phyloP scores from a whole-genome alignment of 768 basidiomycete species.

The Panaeolus cyanescens region DNA sequence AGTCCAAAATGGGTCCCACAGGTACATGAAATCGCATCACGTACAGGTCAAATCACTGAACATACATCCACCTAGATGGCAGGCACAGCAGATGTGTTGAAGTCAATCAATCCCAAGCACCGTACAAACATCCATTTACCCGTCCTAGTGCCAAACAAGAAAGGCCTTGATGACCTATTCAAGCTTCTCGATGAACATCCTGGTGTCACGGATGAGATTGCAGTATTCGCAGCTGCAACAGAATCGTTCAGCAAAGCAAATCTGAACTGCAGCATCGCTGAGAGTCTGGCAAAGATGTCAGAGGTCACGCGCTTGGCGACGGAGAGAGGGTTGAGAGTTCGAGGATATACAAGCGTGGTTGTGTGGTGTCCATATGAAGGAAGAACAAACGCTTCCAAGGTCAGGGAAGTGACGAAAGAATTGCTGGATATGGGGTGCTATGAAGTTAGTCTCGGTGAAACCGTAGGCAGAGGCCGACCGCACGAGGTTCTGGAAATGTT shows the following conservation, averaged over 20 bases:
- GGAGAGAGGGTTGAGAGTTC: constrained; percentile 65
- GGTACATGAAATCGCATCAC: constrained; percentile 39
- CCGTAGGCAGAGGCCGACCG: constrained; percentile 85
- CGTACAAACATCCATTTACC: constrained; percentile 65
- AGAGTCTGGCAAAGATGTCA: constrained; percentile 66
- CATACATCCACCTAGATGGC: constrained; percentile 63
- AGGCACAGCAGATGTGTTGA: constrained; percentile 77
- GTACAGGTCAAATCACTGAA: background rate
- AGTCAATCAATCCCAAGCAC: constrained; percentile 44
- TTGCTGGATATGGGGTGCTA: constrained; percentile 92
- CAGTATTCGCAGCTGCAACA: constrained; percentile 88
- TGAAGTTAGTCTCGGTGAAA: constrained; percentile 91
- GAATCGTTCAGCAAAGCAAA: constrained; percentile 87
- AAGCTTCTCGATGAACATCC: constrained; percentile 48
- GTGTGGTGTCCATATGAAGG: constrained; percentile 90
- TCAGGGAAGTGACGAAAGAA: constrained; percentile 69
- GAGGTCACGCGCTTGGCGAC: constrained; percentile 63
- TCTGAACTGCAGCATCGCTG: constrained; percentile 72
- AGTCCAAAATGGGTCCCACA: constrained; percentile 94
- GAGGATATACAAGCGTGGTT: constrained; percentile 86
- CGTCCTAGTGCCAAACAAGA: constrained; percentile 80
- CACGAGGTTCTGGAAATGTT: constrained; percentile 66
- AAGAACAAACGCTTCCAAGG: constrained; percentile 59
- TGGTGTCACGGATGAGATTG: constrained; percentile 73
- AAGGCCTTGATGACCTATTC: constrained; percentile 72